Conservation (phyloP, 441 rosid species). For the Pelargonium citronellum region DNA sequence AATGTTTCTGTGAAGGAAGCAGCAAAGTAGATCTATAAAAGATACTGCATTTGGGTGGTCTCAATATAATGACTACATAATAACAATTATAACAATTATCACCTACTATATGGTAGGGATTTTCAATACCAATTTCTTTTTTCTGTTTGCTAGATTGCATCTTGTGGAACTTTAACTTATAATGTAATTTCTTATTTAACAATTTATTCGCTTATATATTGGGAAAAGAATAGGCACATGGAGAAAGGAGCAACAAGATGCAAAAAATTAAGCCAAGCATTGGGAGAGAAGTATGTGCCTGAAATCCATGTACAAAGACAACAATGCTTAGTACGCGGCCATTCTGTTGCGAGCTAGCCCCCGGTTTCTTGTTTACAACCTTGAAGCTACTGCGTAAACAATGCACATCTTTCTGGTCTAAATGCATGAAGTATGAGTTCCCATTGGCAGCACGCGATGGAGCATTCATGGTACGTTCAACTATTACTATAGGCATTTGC, state of each 20-base stretch:
- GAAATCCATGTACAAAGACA: conserved; percentile 93
- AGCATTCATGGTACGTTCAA: conserved; percentile 72
- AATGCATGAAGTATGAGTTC: conserved; percentile 42
- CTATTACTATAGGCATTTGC: conserved; percentile 67
- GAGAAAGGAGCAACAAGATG: neutral
- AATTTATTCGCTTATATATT: neutral
- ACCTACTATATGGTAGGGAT: neutral
- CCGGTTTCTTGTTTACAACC: conserved; percentile 27
- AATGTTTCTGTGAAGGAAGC: neutral
- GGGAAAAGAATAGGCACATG: neutral
- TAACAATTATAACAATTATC: neutral
- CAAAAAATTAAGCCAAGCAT: neutral
- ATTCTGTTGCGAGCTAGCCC: conserved; percentile 26
- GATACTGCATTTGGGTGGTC: neutral
- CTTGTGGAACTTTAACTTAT: neutral
- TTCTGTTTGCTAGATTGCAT: neutral
- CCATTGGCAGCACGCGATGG: conserved; percentile 71
- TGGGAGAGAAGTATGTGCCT: conserved; percentile 42
- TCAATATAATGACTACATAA: neutral
- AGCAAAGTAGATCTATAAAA: neutral
- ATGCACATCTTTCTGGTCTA: conserved; percentile 25
- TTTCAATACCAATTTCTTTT: too few relatives aligned
- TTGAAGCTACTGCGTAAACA: conserved; percentile 20
- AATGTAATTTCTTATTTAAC: neutral
- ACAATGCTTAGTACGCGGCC: conserved; percentile 59